These are phyloP conservation scores for Penicillium bialowiezense DNA, from an alignment of 495 filamentous ascomycete species.

Conservation along the genomic window DNA sequence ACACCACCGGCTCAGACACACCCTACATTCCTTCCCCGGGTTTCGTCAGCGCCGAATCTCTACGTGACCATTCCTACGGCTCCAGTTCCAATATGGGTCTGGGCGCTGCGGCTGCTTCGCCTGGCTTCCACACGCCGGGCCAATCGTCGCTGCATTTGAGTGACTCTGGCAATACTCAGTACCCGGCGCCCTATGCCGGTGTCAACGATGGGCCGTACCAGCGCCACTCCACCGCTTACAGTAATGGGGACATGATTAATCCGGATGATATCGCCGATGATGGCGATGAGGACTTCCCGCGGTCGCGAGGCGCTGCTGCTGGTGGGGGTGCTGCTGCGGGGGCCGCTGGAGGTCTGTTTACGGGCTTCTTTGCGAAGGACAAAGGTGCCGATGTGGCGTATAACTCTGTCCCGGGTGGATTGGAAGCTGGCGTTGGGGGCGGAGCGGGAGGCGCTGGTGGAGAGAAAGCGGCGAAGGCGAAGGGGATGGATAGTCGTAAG, in stretches of 20 bases:
- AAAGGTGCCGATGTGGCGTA: slow-evolving; percentile 44
- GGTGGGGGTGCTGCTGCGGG: slow-evolving; percentile 45
- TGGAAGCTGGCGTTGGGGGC: slow-evolving; percentile 22
- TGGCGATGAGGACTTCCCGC: slow-evolving; percentile 72
- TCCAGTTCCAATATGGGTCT: slow-evolving; percentile 39
- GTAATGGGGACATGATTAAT: slow-evolving; percentile 58
- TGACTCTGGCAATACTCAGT: slow-evolving; percentile 19
- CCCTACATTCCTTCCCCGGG: slow-evolving; percentile 40
- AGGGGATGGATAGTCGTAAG: slow-evolving; percentile 60
- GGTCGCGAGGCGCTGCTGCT: slow-evolving; percentile 39
- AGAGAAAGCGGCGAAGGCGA: slow-evolving; percentile 21
- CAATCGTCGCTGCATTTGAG: slow-evolving; percentile 31
- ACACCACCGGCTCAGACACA: slow-evolving; percentile 42
- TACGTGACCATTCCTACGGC: slow-evolving; percentile 36
- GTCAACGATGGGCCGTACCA: slow-evolving; percentile 56
- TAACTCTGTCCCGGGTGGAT: slow-evolving; percentile 48
- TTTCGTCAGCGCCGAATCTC: slow-evolving; percentile 24
- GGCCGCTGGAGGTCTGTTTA: slow-evolving; percentile 54
- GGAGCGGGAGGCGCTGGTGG: slow-evolving; percentile 13
- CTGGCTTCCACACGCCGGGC: slow-evolving; percentile 35
- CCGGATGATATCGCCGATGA: slow-evolving; percentile 81
- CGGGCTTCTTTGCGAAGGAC: slow-evolving; percentile 37
- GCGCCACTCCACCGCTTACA: slow-evolving; percentile 53
- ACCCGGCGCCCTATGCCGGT: slow-evolving; percentile 29
- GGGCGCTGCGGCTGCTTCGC: slow-evolving; percentile 32